Evolutionary conservation across 257 asterid species (phyloP).

Genomic region (Solanum lycopersicoides): DNA sequence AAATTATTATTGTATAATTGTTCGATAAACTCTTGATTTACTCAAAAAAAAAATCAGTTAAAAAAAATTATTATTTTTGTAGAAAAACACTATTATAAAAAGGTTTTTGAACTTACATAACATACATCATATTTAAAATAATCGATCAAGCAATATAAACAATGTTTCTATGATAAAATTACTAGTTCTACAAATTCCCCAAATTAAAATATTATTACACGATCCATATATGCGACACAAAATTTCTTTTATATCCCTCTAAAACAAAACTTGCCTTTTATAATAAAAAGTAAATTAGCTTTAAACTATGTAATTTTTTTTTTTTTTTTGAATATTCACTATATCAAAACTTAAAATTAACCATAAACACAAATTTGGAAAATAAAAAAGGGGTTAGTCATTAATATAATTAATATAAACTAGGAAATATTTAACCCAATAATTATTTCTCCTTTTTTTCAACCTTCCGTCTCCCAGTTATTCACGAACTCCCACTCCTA

Average conservation of each 20-base stretch:
- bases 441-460: not conserved
- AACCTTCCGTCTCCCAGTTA: not conserved
- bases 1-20: not conserved
- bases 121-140: not conserved
- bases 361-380: not conserved
- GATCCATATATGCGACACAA: not conserved
- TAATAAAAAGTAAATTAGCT: not conserved
- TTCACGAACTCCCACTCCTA: not conserved
- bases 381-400: not conserved
- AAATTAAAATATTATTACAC: not conserved
- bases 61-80: not conserved
- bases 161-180: too few species aligned
- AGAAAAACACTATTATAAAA: not conserved
- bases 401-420: not conserved
- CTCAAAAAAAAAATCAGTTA: not conserved
- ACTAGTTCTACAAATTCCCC: too few species aligned
- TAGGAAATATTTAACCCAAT: not conserved
- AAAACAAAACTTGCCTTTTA: not conserved
- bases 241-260: not conserved
- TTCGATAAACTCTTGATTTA: not conserved
- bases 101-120: too few species aligned
- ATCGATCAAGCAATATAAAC: too few species aligned
- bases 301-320: not conserved
- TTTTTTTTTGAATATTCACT: not conserved
- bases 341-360: not conserved